Evolutionary conservation across 768 basidiomycete genomes (phyloP), one percentile per base, ranked within the genome.

Genomic region (Collybiopsis confluens): DNA sequence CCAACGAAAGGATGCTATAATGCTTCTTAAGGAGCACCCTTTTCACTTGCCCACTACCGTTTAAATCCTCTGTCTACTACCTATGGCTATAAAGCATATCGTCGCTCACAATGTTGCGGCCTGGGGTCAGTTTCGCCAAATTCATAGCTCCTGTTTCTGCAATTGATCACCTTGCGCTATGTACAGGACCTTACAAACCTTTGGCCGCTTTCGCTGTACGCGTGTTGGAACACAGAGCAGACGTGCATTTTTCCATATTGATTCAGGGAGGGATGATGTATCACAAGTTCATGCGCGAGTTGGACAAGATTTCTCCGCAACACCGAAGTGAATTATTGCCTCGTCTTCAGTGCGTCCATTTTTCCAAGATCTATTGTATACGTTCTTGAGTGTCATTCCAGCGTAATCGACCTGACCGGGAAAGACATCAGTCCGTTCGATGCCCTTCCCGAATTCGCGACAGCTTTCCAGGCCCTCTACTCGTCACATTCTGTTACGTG

Each of bases 131-230:
- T 7, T 21, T 50, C 26, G 5, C 5, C 3, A 33, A 8, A 13
- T n/a, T 30, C 13, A 6, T 10, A 18, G 1, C 9, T 26, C 23
- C 26, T 10, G 16, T 10, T 18, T 20, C 27, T 30, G 36, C 23
- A 41, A 3, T 20, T 15, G n/a, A 18, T 23, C 28, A 16, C 21
- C 9, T 33, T 28, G 5, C 8, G n/a, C 26, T 21, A 18, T 15
- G 4, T 5, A 38, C 41, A 53, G 52, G 52, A 20, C 42, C 24
- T 26, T 35, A 43, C 33, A 53, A 53, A 13, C 52, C 52, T 33
- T 28, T 45, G 10, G 28, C 24, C 23, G 41, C 52, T 23, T 45
- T 53, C 24, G 52, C 13, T 23, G 43, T 53, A 6, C 41, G 28
- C 13, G 13, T 53, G 10, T 9, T 33, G 4, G 43, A 45, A 45